Conservation (phyloP, 106 monocot genomes). For the Triglochin maritima region DNA sequence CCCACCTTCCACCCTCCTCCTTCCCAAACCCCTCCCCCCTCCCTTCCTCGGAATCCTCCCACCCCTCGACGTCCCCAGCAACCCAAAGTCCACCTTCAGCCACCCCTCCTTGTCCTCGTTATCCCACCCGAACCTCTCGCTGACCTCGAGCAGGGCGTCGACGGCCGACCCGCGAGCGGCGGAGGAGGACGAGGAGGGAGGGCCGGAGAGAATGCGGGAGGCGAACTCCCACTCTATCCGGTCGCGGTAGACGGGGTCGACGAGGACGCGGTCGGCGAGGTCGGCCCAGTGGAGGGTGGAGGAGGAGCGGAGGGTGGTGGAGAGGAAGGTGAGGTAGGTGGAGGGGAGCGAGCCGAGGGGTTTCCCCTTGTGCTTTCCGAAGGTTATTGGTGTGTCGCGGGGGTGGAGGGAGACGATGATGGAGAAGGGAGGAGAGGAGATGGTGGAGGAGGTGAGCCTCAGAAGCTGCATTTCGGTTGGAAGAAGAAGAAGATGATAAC, state of each 20-base stretch:
- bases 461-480: too few relatives aligned
- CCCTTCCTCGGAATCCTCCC: constrained; percentile 51
- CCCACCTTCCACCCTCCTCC: constrained; percentile 1
- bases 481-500: too few relatives aligned
- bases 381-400: constrained; percentile 48
- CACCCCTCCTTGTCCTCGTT: constrained; percentile 60
- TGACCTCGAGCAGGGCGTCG: constrained; percentile 34
- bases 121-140: constrained; percentile 67
- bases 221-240: constrained; percentile 76
- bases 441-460: background rate
- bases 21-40: background rate
- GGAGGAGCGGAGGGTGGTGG: constrained; percentile 41
- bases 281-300: constrained; percentile 41
- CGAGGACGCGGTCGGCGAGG: constrained; percentile 62
- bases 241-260: constrained; percentile 61
- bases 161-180: constrained; percentile 8
- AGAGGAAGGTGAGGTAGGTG: constrained; percentile 60
- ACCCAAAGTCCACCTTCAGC: constrained; percentile 37
- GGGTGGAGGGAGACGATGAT: constrained; percentile 17
- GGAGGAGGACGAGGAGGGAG: too few relatives aligned
- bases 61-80: constrained; percentile 66
- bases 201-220: constrained; percentile 11
- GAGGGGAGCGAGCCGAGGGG: constrained; percentile 80
- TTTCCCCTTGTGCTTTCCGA: constrained; percentile 66
- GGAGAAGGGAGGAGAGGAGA: background rate